Base-by-base conservation (phyloP, 306 rosid species). In the Pyrus communis region DNA sequence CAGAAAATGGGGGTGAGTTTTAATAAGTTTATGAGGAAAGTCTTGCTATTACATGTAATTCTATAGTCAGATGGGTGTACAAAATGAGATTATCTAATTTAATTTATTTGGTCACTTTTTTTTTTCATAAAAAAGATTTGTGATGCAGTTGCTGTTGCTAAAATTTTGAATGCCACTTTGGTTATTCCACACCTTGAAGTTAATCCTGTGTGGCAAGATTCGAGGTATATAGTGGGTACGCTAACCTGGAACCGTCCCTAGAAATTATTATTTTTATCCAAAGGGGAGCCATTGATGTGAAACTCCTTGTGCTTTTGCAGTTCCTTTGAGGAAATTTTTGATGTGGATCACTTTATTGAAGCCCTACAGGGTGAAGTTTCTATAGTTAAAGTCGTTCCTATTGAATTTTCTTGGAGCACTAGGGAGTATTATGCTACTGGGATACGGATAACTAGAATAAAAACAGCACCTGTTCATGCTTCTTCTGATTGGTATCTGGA, bases 111-210 rank as follows among this genome's bases (percentile, higher is more conserved):
- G 27, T 43, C 46, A n/a, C 10, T 66, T 42, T 66, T 42, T 67
- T 67, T 9, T 35, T 30, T 7, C 23, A 15, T n/a, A 42, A 38
- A 62, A 31, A 59, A 95, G 97, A 95, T 90, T 77, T 95, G 99
- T 86, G 99, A 95, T 82, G 97, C 99, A 67, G 99, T 95, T 77
- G 99, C 95, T 75, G 96, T 90, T 81, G 97, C 97, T 19, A 93
- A 90, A 88, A 89, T 92, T 57, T 88, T 92, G 86, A 95, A 95
- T 83, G 99, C 99, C 38, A 92, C 97, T 22, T 87, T 95, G 69
- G 97, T 95, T 75, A 84, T 95, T 72, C 97, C 99, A 5, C 89
- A 88, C 80, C 96, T 95, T 78, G 97, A 95, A 87, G 81, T 95
- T 52, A 95, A 95, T 87, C 96, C 99, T 27, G 99, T 95, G 77